These are phyloP conservation scores for Cordyceps fumosorosea DNA, from an alignment of 2,329 filamentous ascomycete genomes.

Conservation along the genomic window DNA sequence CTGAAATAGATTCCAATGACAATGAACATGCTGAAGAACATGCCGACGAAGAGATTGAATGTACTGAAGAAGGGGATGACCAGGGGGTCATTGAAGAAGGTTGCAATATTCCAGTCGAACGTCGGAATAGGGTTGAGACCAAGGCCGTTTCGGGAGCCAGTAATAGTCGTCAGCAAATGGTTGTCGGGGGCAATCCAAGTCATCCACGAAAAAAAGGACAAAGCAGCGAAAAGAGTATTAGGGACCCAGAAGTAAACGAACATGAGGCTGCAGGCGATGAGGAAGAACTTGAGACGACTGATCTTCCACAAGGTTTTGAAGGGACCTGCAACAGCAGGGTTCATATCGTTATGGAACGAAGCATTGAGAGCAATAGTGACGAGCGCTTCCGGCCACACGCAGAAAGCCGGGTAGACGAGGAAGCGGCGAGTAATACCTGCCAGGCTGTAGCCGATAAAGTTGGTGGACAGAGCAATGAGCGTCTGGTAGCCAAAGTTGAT, in stretches of 20 bases:
- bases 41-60: constrained; percentile 30
- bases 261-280: constrained; percentile 34
- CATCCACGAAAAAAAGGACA: constrained; percentile 43
- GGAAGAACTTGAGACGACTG: constrained; percentile 35
- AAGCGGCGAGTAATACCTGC: constrained; percentile 41
- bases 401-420: constrained; percentile 41
- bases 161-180: constrained; percentile 27
- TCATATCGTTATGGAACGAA: constrained; percentile 17
- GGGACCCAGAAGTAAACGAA: constrained; percentile 48
- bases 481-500: constrained; percentile 38
- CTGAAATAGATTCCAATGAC: constrained; percentile 35
- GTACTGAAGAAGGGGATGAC: constrained; percentile 32
- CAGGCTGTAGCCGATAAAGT: constrained; percentile 46
- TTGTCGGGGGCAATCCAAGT: constrained; percentile 42
- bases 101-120: constrained; percentile 34
- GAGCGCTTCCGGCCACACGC: constrained; percentile 45
- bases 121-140: constrained; percentile 33
- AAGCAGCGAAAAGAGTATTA: constrained; percentile 39
- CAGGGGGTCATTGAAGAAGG: constrained; percentile 24
- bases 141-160: constrained; percentile 30
- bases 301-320: constrained; percentile 28
- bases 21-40: constrained; percentile 30
- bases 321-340: constrained; percentile 21
- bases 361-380: constrained; percentile 38
- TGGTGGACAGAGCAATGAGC: constrained; percentile 38